Percentiles rank a stretch among this genome's conserved stretches.
Evolutionary conservation across 2,329 filamentous ascomycete genomes (phyloP).

Genomic region (Didymosphaeria variabile): DNA sequence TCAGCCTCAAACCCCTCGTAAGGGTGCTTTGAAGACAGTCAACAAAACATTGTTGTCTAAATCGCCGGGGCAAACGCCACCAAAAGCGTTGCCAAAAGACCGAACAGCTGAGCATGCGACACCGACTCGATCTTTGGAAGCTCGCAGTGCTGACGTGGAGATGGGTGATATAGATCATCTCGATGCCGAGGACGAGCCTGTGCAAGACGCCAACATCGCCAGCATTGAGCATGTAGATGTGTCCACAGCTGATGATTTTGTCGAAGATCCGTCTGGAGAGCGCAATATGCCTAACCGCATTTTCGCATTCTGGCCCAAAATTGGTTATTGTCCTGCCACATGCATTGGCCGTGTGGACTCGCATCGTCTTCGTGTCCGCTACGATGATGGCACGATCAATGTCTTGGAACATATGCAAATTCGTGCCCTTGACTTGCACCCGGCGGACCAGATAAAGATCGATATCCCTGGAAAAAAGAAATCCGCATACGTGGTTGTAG

Average conservation of each 20-base stretch:
- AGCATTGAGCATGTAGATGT: constrained; percentile 16
- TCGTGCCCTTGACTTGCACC: constrained; percentile 53
- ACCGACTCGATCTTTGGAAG: constrained; percentile 17
- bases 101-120: constrained; percentile 7
- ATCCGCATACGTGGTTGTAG: constrained; percentile 54
- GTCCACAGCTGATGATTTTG: constrained; percentile 18
- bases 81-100: constrained; percentile 16
- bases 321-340: constrained; percentile 67
- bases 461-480: constrained; percentile 56
- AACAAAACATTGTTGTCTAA: constrained; percentile 34
- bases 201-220: constrained; percentile 25
- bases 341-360: constrained; percentile 59
- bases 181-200: constrained; percentile 28
- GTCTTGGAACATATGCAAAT: constrained; percentile 53
- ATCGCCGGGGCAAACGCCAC: constrained; percentile 28
- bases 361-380: constrained; percentile 57
- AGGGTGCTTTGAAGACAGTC: constrained; percentile 41
- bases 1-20: constrained; percentile 30
- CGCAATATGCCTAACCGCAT: constrained; percentile 61
- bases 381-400: constrained; percentile 57
- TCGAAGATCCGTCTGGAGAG: constrained; percentile 30
- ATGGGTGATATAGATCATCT: constrained; percentile 29
- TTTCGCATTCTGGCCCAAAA: constrained; percentile 66
- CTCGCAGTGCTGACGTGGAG: constrained; percentile 25
- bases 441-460: constrained; percentile 58